Evolutionary conservation across 2,329 filamentous ascomycete genomes (phyloP), one percentile per base, ranked within the genome.

Genomic region (Cordyceps cateniannulata): DNA sequence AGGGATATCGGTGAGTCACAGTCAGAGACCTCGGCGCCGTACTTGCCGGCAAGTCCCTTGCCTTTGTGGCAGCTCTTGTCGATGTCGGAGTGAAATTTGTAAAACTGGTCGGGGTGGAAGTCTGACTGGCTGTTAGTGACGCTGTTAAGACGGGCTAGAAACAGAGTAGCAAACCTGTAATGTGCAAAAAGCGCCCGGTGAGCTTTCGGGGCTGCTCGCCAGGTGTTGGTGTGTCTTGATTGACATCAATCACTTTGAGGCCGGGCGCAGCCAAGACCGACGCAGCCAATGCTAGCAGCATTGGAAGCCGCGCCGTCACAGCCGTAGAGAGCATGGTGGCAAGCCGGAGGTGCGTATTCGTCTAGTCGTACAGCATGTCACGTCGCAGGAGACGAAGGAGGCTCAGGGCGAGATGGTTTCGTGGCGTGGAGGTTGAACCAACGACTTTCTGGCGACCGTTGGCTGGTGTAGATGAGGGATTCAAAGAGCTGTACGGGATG

Each of bases 41-140:
- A 95, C 55, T 83, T 79, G 50, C 93, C 93, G 8, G 93, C 89
- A 6, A 85, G 78, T 14, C 95, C 95, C 62, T 85, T 78, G 62
- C 87, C 87, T 60, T 87, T 82, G 71, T 99, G 95, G 75, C 95
- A 99, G 63, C 88, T 87, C 64, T 83, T 76, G 27, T 83, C 79
- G 49, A 89, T 89, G 25, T 89, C 89, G 12, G 90, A 84, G 72
- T 93, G 88, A 8, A 83, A 75, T 73, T 91, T 87, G 80, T 97
- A 99, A 75, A 90, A 90, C 48, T 85, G 84, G 73, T 99, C 95
- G 51, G 92, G 91, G 70, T 99, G 95, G 67, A 98, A 83, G 76
- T 99, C 95, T 96, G 67, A 59, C 20, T 3, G 27, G 27, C 24
- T 40, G 29, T 62, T 8, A 61, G 52, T 54, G n/a, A 27, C 14